Evolutionary conservation across 352 stramenopile species (phyloP).

Genomic region (Aphanomyces cochlioides): DNA sequence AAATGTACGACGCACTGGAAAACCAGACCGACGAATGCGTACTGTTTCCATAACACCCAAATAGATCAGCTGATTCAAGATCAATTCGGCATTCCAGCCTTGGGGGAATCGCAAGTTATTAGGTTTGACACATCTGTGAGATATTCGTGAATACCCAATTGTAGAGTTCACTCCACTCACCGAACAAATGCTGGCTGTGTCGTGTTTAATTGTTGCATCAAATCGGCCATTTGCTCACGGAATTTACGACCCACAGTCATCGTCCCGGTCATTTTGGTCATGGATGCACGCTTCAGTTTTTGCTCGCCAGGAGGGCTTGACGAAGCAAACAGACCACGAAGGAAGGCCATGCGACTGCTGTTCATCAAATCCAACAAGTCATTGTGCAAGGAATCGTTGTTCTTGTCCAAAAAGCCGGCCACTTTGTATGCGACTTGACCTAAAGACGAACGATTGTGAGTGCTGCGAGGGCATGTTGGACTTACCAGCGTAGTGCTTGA

Average conservation of each 20-base stretch:
- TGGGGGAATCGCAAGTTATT: conserved; percentile 87
- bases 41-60: conserved; percentile 89
- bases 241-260: conserved; percentile 90
- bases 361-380: conserved; percentile 87
- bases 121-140: conserved; percentile 78
- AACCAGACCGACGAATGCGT: conserved; percentile 82
- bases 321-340: conserved; percentile 67
- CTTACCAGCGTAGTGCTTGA: conserved; percentile 93
- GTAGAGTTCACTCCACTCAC: neutral
- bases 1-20: conserved; percentile 81
- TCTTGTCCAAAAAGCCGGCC: conserved; percentile 96
- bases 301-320: conserved; percentile 36
- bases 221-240: conserved; percentile 81
- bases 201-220: conserved; percentile 81
- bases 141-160: neutral
- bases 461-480: neutral
- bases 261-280: conserved; percentile 87
- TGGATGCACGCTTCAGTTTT: conserved; percentile 51
- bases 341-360: conserved; percentile 72
- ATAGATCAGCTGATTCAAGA: conserved; percentile 87
- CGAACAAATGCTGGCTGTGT: conserved; percentile 87
- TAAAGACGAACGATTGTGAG: neutral
- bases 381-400: conserved; percentile 95
- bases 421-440: conserved; percentile 94
- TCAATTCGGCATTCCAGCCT: conserved; percentile 82